Conservation (phyloP, 1,284 basidiomycete species). For the Testicularia cyperi region DNA sequence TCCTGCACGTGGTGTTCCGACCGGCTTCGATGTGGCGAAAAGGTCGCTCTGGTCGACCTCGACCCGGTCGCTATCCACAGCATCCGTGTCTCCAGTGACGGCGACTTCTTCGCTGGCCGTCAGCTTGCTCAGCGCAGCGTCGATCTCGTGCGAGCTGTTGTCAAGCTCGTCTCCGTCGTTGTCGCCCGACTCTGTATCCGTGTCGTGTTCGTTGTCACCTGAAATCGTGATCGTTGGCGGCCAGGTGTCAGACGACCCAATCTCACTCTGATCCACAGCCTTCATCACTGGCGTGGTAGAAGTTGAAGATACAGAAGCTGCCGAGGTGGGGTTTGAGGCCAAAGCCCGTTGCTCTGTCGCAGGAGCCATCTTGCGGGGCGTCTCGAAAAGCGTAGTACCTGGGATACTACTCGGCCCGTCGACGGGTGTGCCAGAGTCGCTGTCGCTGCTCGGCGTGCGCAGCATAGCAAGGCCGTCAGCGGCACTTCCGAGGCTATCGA, state of each 20-base stretch:
- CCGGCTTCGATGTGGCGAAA: too few species aligned
- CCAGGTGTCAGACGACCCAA: too few species aligned
- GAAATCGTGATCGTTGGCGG: conserved; percentile 11
- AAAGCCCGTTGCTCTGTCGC: background rate
- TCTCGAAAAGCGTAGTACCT: background rate
- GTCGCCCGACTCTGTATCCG: conserved; percentile 3
- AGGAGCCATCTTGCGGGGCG: background rate
- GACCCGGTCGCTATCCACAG: background rate
- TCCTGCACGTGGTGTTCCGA: background rate
- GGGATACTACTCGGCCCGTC: background rate
- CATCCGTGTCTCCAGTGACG: background rate
- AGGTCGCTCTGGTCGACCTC: too few species aligned
- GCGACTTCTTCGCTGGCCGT: background rate
- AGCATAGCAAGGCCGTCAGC: background rate
- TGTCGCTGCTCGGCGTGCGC: background rate
- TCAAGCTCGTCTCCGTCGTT: conserved; percentile 8
- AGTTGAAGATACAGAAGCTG: too few species aligned
- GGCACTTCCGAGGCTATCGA: conserved; percentile 9
- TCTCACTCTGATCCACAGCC: too few species aligned
- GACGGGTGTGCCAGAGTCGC: background rate
- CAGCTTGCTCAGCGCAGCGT: background rate
- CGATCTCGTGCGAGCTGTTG: too few species aligned
- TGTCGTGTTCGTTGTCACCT: conserved; percentile 9
- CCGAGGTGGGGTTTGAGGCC: too few species aligned
- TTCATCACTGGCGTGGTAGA: too few species aligned